Evolutionary conservation across 1,139 yeast species (phyloP).

Genomic region (Yarrowia galli): DNA sequence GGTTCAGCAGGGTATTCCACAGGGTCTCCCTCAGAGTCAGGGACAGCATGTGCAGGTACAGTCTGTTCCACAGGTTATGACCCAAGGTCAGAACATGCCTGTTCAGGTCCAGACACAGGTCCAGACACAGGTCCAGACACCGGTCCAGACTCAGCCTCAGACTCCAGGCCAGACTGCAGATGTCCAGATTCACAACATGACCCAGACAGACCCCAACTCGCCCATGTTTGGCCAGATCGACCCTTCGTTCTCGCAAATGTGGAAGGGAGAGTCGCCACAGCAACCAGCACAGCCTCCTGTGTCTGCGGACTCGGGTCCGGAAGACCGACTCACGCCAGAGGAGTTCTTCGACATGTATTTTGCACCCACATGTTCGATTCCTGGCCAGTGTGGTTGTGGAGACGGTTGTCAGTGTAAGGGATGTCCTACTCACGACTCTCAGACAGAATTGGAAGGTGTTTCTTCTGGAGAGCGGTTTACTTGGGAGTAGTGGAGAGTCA

Average conservation of each 20-base stretch:
- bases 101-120: not conserved
- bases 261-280: conserved; percentile 27
- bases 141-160: not conserved
- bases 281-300: not conserved
- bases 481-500: conserved; percentile 34
- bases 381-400: conserved; percentile 54
- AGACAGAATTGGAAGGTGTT: conserved; percentile 17
- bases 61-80: not conserved
- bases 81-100: no score
- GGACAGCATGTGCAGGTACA: not conserved
- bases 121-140: not conserved
- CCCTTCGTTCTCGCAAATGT: conserved; percentile 36
- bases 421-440: conserved; percentile 49
- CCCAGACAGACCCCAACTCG: not conserved
- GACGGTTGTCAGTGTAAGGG: conserved; percentile 51
- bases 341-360: conserved; percentile 47
- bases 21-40: not conserved
- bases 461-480: conserved; percentile 25
- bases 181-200: not conserved
- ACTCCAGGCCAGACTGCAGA: not conserved
- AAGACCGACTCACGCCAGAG: conserved; percentile 34
- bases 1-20: not conserved
- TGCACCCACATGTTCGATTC: conserved; percentile 52
- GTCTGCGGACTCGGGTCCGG: conserved; percentile 10
- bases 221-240: conserved; percentile 27